Evolutionary conservation across 108 stramenopile species (phyloP), one percentile per base, ranked within the genome.

Genomic region (Cylindrotheca closterium): DNA sequence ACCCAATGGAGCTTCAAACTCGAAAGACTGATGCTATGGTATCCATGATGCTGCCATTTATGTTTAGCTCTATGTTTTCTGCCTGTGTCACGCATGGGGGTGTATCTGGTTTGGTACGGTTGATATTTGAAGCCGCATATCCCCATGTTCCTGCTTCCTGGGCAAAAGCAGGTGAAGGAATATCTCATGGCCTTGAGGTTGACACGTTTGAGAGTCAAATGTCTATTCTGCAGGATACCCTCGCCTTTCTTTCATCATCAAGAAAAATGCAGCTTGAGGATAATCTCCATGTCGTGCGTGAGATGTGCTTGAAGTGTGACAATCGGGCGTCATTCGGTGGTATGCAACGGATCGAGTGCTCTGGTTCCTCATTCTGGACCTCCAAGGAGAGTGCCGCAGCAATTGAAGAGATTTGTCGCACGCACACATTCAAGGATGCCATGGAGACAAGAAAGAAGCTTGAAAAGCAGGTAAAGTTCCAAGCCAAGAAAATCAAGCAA

Each of bases 81-180:
- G 63, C 48, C 12, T 55, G 73, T 49, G 71, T 49, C n/a, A 47
- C 49, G 15, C 33, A 74, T 18, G 79, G 75, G 12, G 73, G 75
- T 18, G 49, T 76, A 30, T 57, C 79, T 29, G 79, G 79, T 24
- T 48, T 80, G 18, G 79, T 80, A 0, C 75, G 74, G 12, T 65
- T 80, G 0, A 80, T 80, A 31, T 80, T 80, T 47, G 75, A 80
- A 48, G 79, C 71, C 30, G 79, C 79, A 4, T 76, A 68, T 53
- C 79, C 79, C 5, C 79, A 76, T 32, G 65, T 80, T 51, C 79
- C 79, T 21, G 70, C 71, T 23, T 73, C 71, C 10, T 80, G 79
- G 79, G 61, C 31, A 22, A 10, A 22, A 22, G 66, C 74, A 17
- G 58, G 46, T 22, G 51, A 48, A 7, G 80, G 80, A 7, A 23